These are phyloP conservation scores for Tympanopsis confertula DNA, from an alignment of 2,329 filamentous ascomycete species.

Conservation along the genomic window DNA sequence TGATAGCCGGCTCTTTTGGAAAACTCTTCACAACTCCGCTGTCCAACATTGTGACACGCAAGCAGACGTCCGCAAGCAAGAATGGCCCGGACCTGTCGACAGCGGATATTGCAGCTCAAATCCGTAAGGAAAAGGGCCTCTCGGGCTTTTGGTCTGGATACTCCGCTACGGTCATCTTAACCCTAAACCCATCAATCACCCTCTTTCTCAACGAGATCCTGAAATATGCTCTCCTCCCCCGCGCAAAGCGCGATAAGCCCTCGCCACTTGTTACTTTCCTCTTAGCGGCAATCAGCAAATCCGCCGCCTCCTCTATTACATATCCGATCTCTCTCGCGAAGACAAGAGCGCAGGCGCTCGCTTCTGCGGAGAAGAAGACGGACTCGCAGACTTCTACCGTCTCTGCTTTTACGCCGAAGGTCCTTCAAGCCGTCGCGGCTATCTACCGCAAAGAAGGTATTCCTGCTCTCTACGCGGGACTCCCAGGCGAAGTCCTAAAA, in stretches of 20 bases:
- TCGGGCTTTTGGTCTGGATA: constrained; percentile 81
- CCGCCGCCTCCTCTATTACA: constrained; percentile 62
- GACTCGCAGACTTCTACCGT: constrained; percentile 11
- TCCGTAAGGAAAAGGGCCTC: constrained; percentile 58
- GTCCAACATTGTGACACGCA: constrained; percentile 69
- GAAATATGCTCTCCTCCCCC: constrained; percentile 44
- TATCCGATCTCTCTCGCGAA: constrained; percentile 85
- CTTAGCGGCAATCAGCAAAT: constrained; percentile 68
- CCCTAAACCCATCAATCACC: constrained; percentile 76
- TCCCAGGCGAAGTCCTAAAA: constrained; percentile 66
- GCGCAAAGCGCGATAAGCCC: constrained; percentile 36
- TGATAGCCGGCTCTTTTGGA: constrained; percentile 62
- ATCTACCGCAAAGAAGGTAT: constrained; percentile 55
- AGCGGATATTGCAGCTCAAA: constrained; percentile 48
- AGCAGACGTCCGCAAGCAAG: constrained; percentile 51
- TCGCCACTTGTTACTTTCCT: constrained; percentile 46
- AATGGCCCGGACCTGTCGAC: constrained; percentile 24
- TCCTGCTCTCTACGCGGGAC: constrained; percentile 61
- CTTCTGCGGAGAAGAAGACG: constrained; percentile 9
- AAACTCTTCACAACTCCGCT: constrained; percentile 71
- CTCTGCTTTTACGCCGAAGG: constrained; percentile 21
- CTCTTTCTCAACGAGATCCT: constrained; percentile 71
- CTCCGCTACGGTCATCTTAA: constrained; percentile 66
- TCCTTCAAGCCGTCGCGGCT: constrained; percentile 50
- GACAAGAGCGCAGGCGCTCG: constrained; percentile 51